phyloP scores from a whole-genome alignment of 73 alveolate genomes.

The Paramecium caudatum region DNA sequence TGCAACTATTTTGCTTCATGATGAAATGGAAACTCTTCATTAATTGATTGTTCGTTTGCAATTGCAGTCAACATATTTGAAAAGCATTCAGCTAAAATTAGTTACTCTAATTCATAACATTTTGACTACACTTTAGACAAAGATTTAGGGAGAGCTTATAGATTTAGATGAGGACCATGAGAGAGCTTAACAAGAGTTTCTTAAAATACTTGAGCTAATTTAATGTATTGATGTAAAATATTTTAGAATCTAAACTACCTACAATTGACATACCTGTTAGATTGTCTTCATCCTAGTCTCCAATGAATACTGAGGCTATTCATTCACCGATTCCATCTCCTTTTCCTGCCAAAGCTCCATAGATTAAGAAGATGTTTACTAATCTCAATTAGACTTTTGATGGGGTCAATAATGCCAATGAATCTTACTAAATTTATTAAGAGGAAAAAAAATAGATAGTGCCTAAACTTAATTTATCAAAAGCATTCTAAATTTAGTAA shows the following conservation, averaged over 20 bases:
- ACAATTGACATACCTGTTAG: constrained; percentile 39
- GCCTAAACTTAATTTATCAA: constrained; percentile 38
- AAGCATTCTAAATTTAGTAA: constrained; percentile 45
- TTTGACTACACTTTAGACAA: neutral
- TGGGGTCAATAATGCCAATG: constrained; percentile 13
- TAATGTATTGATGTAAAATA: neutral
- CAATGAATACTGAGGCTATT: constrained; percentile 58
- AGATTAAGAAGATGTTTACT: neutral
- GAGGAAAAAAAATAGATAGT: neutral
- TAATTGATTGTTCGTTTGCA: constrained; percentile 31
- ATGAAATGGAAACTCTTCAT: constrained; percentile 59
- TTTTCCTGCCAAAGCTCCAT: constrained; percentile 59
- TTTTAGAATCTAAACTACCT: constrained; percentile 43
- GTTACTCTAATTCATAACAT: constrained; percentile 45
- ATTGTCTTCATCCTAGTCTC: neutral
- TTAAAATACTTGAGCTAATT: neutral
- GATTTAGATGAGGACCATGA: constrained; percentile 65
- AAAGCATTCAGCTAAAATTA: constrained; percentile 51
- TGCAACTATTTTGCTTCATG: constrained; percentile 52
- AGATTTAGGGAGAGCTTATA: neutral
- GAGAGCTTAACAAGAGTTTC: constrained; percentile 3
- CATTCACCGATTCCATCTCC: constrained; percentile 61
- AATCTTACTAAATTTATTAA: neutral
- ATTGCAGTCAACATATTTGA: constrained; percentile 15
- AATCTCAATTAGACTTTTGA: constrained; percentile 61